Base-by-base conservation (phyloP, 2,329 filamentous ascomycete species). In the Verticillium albo-atrum region DNA sequence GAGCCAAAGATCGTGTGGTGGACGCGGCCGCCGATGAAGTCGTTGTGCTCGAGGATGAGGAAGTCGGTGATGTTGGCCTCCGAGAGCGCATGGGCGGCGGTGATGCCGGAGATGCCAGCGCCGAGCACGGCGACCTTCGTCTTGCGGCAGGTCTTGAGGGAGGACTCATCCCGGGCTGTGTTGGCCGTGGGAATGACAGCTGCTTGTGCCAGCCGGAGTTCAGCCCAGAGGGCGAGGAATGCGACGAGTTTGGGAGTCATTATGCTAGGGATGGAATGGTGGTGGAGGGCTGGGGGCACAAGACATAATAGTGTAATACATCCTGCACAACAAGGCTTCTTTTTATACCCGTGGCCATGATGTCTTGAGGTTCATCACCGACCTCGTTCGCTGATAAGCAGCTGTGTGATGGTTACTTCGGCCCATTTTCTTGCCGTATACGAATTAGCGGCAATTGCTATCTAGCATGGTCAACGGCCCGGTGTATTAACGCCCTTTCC, bases 11-110 rank as follows among this genome's bases (percentile, higher is more conserved):
- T 73, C 0, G 79, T 79, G 61, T 88, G 81, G n/a, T 73, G 72
- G 42, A 87, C 79, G 6, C 87, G 81, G 1, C 88, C 88, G 1
- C 88, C 87, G 60, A 90, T 81, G 14, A 81, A 77, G 60, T 81
- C 75, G 14, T 86, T 85, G 61, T 85, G 84, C 61, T 90, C 87
- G 3, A 90, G 70, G 54, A 90, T 85, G 7, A 89, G 57, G 60
- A 90, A 89, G 61, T 90, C 86, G 0, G 77, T 73, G 6, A 89
- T 74, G 0, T 85, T 88, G 2, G 80, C 78, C 58, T 89, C 87
- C 4, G 77, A 71, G 6, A 90, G 70, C 3, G 86, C 79, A 77
- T 89, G 85, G 25, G 86, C 86, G 15, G 86, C 84, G 14, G 86
- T 83, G 47, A 89, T 83, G 6, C 86, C 86, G 1, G 86, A 80